These are phyloP conservation scores for Clathrus columnatus DNA, from an alignment of 768 basidiomycete species.

Conservation along the genomic window DNA sequence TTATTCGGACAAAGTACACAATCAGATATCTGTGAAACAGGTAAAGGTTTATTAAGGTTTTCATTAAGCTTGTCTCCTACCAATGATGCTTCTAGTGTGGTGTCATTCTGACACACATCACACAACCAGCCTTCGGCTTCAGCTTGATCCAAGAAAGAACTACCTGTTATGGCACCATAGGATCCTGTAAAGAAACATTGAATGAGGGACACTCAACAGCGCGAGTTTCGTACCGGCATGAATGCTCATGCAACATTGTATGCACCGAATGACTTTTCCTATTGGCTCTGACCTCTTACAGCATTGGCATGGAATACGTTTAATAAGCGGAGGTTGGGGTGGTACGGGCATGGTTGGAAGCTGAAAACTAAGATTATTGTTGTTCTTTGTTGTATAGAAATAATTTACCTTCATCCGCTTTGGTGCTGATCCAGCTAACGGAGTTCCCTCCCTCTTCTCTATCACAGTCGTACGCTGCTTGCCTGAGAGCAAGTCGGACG, in stretches of 20 bases:
- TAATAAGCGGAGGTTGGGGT: constrained; percentile 47
- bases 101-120: constrained; percentile 81
- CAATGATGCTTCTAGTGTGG: constrained; percentile 70
- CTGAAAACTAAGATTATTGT: background rate
- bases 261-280: constrained; percentile 75
- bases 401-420: constrained; percentile 57
- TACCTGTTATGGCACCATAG: constrained; percentile 42
- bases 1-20: constrained; percentile 77
- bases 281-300: constrained; percentile 70
- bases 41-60: background rate
- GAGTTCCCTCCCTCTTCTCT: constrained; percentile 57
- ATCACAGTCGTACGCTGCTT: constrained; percentile 23
- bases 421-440: constrained; percentile 37
- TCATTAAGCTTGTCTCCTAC: constrained; percentile 32
- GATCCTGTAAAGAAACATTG: constrained; percentile 36
- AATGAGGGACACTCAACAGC: background rate
- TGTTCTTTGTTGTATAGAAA: background rate
- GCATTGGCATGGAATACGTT: constrained; percentile 63
- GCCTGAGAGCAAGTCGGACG: constrained; percentile 50
- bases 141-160: constrained; percentile 43
- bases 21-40: constrained; percentile 51
- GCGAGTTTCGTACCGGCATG: constrained; percentile 56
- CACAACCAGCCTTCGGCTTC: constrained; percentile 73
- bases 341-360: constrained; percentile 16
- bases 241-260: constrained; percentile 65